Evolutionary conservation across 2,329 filamentous ascomycete species (phyloP).

Genomic region (Fusarium sp.): DNA sequence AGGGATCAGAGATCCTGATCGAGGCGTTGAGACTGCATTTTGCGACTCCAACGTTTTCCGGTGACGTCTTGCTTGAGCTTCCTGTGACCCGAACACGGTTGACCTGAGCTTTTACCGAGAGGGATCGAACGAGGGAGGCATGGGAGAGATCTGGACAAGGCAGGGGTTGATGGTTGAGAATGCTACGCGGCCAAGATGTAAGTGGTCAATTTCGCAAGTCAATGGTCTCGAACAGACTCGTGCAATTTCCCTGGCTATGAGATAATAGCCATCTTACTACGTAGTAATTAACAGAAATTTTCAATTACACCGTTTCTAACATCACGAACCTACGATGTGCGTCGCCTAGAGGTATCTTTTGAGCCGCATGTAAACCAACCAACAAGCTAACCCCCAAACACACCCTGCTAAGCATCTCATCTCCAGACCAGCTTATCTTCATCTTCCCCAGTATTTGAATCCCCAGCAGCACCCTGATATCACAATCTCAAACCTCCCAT

Average conservation of each 20-base stretch:
- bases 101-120: conserved; percentile 30
- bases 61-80: conserved; percentile 31
- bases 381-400: conserved; percentile 10
- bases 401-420: not conserved
- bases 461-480: not conserved
- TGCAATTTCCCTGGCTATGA: too few species aligned
- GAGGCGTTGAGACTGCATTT: conserved; percentile 29
- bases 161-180: not conserved
- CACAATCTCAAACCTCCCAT: not conserved
- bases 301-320: not conserved
- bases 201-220: not conserved
- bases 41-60: conserved; percentile 27
- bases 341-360: too few species aligned
- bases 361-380: not conserved
- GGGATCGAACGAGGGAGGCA: conserved; percentile 16
- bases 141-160: not conserved
- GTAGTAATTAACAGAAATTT: too few species aligned
- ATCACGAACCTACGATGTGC: not conserved
- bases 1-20: conserved; percentile 24
- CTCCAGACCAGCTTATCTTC: conserved; percentile 16
- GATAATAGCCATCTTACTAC: too few species aligned
- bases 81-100: conserved; percentile 27
- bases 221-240: not conserved
- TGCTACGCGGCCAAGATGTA: not conserved
- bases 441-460: conserved; percentile 16